Percentiles rank a stretch among this genome's conserved stretches.
Conservation (phyloP, 2,329 filamentous ascomycete species). For the Botrytis fragariae region DNA sequence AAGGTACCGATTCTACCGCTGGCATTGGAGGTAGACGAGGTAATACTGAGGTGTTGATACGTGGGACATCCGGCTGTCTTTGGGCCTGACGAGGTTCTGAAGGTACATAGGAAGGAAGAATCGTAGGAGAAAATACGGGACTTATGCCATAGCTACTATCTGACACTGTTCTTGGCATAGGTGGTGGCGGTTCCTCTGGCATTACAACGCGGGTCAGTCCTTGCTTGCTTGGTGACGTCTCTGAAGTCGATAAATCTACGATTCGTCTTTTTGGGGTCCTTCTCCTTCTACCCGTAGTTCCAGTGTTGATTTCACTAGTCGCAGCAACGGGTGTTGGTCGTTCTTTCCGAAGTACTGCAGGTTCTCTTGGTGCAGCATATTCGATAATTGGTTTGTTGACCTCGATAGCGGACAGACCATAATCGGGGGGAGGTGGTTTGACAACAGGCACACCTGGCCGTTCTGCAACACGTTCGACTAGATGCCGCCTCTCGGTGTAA, state of each 20-base stretch:
- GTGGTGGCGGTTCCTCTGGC: conserved; percentile 27
- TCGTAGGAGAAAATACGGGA: conserved; percentile 36
- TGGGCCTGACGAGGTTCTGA: conserved; percentile 34
- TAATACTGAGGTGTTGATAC: conserved; percentile 34
- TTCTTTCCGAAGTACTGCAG: conserved; percentile 58
- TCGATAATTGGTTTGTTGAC: conserved; percentile 66
- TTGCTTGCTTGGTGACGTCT: conserved; percentile 34
- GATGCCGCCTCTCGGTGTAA: conserved; percentile 80
- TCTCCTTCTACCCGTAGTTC: conserved; percentile 55
- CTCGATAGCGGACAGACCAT: conserved; percentile 55
- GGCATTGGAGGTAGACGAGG: conserved; percentile 34
- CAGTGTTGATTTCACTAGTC: conserved; percentile 57
- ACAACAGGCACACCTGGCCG: conserved; percentile 75
- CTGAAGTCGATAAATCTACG: conserved; percentile 57
- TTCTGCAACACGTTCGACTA: conserved; percentile 78
- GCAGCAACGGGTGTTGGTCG: conserved; percentile 49
- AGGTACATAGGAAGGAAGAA: conserved; percentile 34
- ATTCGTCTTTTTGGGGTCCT: conserved; percentile 61
- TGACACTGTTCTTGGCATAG: conserved; percentile 22
- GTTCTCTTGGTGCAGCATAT: conserved; percentile 50
- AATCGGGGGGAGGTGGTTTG: conserved; percentile 63
- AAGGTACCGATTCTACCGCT: conserved; percentile 33
- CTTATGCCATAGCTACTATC: conserved; percentile 37
- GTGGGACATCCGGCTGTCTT: conserved; percentile 31
- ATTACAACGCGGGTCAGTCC: conserved; percentile 27